Percentiles rank a stretch among this genome's conserved stretches.
Evolutionary conservation across 2,329 filamentous ascomycete genomes (phyloP).

Genomic region (Scedosporium minutisporum): DNA sequence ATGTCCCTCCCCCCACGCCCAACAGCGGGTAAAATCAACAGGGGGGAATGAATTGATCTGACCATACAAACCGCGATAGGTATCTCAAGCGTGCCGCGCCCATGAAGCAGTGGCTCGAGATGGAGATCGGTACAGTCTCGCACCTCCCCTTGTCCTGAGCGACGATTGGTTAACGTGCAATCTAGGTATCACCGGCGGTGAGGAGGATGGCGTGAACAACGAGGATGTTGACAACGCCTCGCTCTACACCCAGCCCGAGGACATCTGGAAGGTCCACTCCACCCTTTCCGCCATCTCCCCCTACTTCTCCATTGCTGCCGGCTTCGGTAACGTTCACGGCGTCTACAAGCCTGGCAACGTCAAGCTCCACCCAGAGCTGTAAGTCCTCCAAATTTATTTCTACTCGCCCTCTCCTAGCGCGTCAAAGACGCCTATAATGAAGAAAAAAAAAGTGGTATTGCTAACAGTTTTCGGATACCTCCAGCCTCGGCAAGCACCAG

Average conservation of each 20-base stretch:
- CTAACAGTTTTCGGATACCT: background rate
- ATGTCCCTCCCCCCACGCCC: background rate
- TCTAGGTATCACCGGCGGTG: conserved; percentile 75
- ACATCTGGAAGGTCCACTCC: conserved; percentile 87
- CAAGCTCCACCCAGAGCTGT: conserved; percentile 85
- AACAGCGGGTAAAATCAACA: too few species aligned
- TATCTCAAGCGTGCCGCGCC: conserved; percentile 92
- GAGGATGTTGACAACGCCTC: conserved; percentile 64
- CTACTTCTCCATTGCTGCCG: conserved; percentile 96
- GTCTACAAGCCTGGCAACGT: conserved; percentile 58
- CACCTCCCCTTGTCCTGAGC: background rate
- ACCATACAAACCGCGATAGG: background rate
- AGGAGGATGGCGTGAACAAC: conserved; percentile 98
- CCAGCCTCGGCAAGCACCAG: conserved; percentile 82
- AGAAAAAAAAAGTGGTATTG: background rate
- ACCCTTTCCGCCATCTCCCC: conserved; percentile 76
- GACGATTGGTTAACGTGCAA: conserved; percentile 18
- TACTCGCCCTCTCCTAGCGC: background rate
- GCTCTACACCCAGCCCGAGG: conserved; percentile 85
- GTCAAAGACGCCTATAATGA: too few species aligned
- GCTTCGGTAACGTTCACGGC: conserved; percentile 95
- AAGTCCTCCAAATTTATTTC: background rate
- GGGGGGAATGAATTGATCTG: background rate
- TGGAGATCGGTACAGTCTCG: conserved; percentile 49
- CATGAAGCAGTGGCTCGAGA: conserved; percentile 99